Evolutionary conservation across 2,329 filamentous ascomycete species (phyloP).

Genomic region (Cordyceps tenuipes): DNA sequence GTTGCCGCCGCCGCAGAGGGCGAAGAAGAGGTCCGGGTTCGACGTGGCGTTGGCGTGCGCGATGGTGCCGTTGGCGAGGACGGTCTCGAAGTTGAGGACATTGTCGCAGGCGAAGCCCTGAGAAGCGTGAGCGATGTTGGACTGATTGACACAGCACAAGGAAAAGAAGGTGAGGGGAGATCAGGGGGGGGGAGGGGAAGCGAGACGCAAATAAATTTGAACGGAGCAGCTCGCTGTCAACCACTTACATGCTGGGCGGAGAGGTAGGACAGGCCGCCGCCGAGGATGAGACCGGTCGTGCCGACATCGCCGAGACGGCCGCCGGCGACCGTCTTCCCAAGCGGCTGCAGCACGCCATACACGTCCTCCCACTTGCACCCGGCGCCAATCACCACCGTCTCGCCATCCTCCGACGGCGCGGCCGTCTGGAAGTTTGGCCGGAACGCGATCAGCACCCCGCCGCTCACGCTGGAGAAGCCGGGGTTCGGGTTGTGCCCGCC

Average conservation of each 20-base stretch:
- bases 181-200: neutral
- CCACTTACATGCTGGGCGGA: constrained; percentile 21
- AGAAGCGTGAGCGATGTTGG: neutral
- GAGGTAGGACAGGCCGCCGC: constrained; percentile 23
- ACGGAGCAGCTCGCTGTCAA: neutral
- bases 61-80: constrained; percentile 33
- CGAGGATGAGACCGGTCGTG: constrained; percentile 20
- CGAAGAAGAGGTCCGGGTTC: constrained; percentile 34
- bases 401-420: constrained; percentile 16
- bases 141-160: too few relatives aligned
- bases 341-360: constrained; percentile 23
- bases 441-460: constrained; percentile 29
- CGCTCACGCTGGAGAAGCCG: constrained; percentile 25
- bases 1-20: constrained; percentile 37
- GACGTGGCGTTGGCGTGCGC: constrained; percentile 27
- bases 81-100: constrained; percentile 32
- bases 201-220: neutral
- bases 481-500: constrained; percentile 31
- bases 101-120: constrained; percentile 33
- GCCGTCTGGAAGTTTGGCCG: constrained; percentile 20
- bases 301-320: constrained; percentile 23
- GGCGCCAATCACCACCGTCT: constrained; percentile 29
- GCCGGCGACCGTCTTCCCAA: constrained; percentile 26
- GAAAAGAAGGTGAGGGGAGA: too few relatives aligned
- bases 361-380: constrained; percentile 33